These are phyloP conservation scores for Rubus idaeus DNA, from an alignment of 306 rosid species.

Conservation along the genomic window DNA sequence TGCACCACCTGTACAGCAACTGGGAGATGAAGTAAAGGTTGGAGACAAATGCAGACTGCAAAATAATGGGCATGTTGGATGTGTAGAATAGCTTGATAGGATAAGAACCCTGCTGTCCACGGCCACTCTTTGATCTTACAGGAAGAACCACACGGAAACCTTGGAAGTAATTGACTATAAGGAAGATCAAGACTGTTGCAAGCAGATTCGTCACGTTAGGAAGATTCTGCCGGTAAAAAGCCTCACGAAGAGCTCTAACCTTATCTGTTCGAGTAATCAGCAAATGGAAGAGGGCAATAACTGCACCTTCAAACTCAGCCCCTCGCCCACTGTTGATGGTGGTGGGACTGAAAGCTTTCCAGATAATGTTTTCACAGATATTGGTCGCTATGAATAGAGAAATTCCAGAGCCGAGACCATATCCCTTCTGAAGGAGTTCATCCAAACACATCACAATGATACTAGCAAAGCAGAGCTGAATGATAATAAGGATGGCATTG, in stretches of 20 bases:
- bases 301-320: slow-evolving; percentile 94
- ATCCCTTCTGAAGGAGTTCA: slow-evolving; percentile 96
- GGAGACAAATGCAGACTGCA: slow-evolving; percentile 88
- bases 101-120: slow-evolving; percentile 91
- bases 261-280: slow-evolving; percentile 82
- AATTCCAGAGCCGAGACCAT: slow-evolving; percentile 96
- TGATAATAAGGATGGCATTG: slow-evolving; percentile 78
- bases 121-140: slow-evolving; percentile 90
- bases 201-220: slow-evolving; percentile 89
- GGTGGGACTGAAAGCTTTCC: slow-evolving; percentile 96
- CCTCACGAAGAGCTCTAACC: slow-evolving; percentile 83
- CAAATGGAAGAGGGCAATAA: slow-evolving; percentile 84
- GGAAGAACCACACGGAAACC: slow-evolving; percentile 96
- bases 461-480: slow-evolving; percentile 92
- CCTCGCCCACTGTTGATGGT: slow-evolving; percentile 94
- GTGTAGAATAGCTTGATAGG: slow-evolving; percentile 93
- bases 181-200: slow-evolving; percentile 78
- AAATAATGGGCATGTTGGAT: slow-evolving; percentile 96
- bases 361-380: slow-evolving; percentile 85
- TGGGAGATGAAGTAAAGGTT: slow-evolving; percentile 91
- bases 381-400: slow-evolving; percentile 96
- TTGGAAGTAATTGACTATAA: slow-evolving; percentile 87
- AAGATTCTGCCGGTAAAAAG: slow-evolving; percentile 89
- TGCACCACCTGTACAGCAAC: slow-evolving; percentile 75
- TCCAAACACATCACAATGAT: slow-evolving; percentile 90